Evolutionary conservation across 139 green algal genomes (phyloP).

Genomic region (Chlorella sorokiniana): DNA sequence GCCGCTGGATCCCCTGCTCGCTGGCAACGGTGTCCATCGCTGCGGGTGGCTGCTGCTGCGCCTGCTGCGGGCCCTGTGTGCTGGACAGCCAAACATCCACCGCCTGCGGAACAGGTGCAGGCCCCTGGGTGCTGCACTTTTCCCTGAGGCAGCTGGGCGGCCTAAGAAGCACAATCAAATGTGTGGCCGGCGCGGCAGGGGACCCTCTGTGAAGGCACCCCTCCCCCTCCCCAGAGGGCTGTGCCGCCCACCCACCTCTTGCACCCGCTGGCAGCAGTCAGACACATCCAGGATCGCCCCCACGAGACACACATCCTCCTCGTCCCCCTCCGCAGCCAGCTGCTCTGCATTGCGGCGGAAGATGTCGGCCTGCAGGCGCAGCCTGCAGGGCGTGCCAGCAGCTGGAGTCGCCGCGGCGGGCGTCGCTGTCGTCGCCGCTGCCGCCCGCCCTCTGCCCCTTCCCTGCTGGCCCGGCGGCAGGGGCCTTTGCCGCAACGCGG

Average conservation of each 20-base stretch:
- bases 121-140: neutral
- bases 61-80: neutral
- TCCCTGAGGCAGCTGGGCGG: neutral
- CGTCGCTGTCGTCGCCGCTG: neutral
- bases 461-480: neutral
- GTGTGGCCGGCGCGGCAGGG: too few relatives aligned
- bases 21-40: too few relatives aligned
- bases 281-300: slow-evolving; percentile 28
- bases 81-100: slow-evolving; percentile 10
- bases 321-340: slow-evolving; percentile 19
- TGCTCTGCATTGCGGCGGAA: slow-evolving; percentile 28
- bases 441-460: neutral
- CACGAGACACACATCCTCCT: slow-evolving; percentile 30
- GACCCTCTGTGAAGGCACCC: neutral
- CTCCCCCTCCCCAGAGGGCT: neutral
- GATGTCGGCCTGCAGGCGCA: slow-evolving; percentile 30
- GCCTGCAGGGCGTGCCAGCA: slow-evolving; percentile 28
- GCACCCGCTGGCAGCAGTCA: slow-evolving; percentile 17
- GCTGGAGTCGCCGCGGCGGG: slow-evolving; percentile 4
- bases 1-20: neutral
- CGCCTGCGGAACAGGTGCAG: neutral
- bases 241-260: slow-evolving; percentile 8
- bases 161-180: neutral
- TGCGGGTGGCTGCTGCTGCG: neutral
- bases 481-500: neutral